Base-by-base conservation (phyloP, 148 eudicot genomes). In the Persicaria maculosa region DNA sequence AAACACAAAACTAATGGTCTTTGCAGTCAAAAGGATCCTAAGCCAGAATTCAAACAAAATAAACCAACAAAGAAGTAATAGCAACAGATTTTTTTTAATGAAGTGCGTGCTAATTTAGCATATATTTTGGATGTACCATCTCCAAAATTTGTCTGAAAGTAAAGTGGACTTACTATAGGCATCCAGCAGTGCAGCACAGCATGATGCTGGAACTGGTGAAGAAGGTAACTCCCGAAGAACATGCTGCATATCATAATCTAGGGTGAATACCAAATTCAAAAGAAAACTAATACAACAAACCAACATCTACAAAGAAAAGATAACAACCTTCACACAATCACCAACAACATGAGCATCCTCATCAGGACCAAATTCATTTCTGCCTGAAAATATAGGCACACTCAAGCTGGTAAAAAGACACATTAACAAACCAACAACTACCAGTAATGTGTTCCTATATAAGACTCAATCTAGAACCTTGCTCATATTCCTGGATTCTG, bases 301-400 rank as follows among this genome's bases (percentile, higher is more conserved):
- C n/a, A 52, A 6, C 46, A 64, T 40, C 45, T 36, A 65, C 6
- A 65, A 43, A 14, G 75, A 69, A 62, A 31, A 31, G 40, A 31
- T 31, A 31, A 58, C 40, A 80, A 89, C 99, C 99, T 96, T 96
- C 58, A 96, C 90, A 80, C 99, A 96, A 84, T 96, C 99, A 75
- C 97, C 99, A 62, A 96, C 80, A 79, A 96, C 93, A 88, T 96
- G 99, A 70, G 97, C 97, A 86, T 96, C 99, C 89, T 96, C 99
- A 65, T 89, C 88, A 20, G 97, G 84, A 75, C 78, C 81, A 80
- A 96, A 96, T 81, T 96, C 99, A 61, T 80, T 90, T 80, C 84
- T 92, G 55, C 99, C 99, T 96, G 58, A 94, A 80, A 46, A 14
- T 40, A 65, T 36, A 65, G 40, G 8, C 47, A 65, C 47, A 36